Evolutionary conservation across 805 yeast species (phyloP), one percentile per base, ranked within the genome.

Genomic region (Pichia sporocuriosa): DNA sequence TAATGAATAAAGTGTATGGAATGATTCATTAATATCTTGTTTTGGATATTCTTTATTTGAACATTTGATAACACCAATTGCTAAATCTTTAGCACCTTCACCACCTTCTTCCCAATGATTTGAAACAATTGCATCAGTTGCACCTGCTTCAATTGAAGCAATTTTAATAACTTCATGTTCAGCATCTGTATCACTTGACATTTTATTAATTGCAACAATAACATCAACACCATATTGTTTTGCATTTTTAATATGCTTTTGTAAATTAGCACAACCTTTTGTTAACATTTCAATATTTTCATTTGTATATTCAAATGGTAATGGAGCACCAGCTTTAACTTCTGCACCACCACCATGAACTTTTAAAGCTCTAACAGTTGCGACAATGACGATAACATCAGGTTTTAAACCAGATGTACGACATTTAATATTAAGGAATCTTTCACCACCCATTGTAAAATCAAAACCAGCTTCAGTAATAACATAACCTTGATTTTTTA

Each of bases 361-460:
- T 66, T 90, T 90, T 65, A 90, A 77, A n/a, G 97, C 97, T 59
- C 97, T 75, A 3, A 90, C 93, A 26, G 97, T 90, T 29, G 97
- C 96, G 44, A 90, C 97, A 54, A 90, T 77, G 33, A 90, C 95
- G 42, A 90, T 90, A 30, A 84, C 84, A 61, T 89, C 94, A 29
- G 97, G 97, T 30, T 72, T 67, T 44, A 84, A 72, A 4, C 96
- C 96, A 30, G 94, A 83, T 16, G 95, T 74, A 62, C 97, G 81
- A 65, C 97, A 88, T 69, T 90, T 90, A 64, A 90, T 90, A 70
- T 90, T 87, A 66, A 90, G 77, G 68, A 90, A 90, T 57, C 97
- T 77, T 70, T 90, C 98, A 54, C 97, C 97, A 51, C 98, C 98
- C 97, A 90, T 90, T 37, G 97, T 90, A 72, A 93, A 90, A 66